A percentile compares a stretch with the other conserved stretches of the same genome.
Evolutionary conservation across 257 asterid genomes (phyloP).

Genomic region (Lantana camara): DNA sequence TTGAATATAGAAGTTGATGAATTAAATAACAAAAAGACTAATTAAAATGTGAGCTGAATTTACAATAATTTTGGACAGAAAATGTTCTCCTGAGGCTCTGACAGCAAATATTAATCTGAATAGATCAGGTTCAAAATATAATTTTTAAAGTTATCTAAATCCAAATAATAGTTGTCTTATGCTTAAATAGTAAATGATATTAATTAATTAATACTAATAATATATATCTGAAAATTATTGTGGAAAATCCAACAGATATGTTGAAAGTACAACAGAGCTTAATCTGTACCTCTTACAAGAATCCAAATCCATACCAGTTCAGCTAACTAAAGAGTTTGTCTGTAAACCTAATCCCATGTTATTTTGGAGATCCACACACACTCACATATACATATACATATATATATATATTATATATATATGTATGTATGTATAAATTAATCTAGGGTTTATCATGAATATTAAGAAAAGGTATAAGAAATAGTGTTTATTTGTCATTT

Average conservation of each 20-base stretch:
- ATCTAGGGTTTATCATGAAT: too few species aligned
- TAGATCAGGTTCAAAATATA: conserved; percentile 23
- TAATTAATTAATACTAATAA: too few species aligned
- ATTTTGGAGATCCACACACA: not conserved
- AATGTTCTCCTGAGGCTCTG: not conserved
- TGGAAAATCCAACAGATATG: conserved; percentile 27
- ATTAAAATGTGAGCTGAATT: too few species aligned
- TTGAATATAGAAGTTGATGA: too few species aligned
- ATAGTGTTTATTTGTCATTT: not conserved
- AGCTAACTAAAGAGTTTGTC: conserved; percentile 22
- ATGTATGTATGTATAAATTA: too few species aligned
- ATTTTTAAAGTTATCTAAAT: conserved; percentile 27
- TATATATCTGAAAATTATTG: conserved; percentile 7
- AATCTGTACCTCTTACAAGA: conserved; percentile 27
- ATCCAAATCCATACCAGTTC: conserved; percentile 30
- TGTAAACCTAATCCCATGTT: not conserved
- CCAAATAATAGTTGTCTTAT: not conserved
- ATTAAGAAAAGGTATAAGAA: not conserved
- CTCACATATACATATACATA: too few species aligned
- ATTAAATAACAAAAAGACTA: too few species aligned
- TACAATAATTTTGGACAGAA: not conserved
- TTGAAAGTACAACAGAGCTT: conserved; percentile 21
- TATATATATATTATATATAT: too few species aligned
- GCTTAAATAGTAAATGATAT: not conserved
- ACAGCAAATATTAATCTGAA: not conserved